phyloP scores from a whole-genome alignment of 345 rosid species.

The Syzygium jambos region DNA sequence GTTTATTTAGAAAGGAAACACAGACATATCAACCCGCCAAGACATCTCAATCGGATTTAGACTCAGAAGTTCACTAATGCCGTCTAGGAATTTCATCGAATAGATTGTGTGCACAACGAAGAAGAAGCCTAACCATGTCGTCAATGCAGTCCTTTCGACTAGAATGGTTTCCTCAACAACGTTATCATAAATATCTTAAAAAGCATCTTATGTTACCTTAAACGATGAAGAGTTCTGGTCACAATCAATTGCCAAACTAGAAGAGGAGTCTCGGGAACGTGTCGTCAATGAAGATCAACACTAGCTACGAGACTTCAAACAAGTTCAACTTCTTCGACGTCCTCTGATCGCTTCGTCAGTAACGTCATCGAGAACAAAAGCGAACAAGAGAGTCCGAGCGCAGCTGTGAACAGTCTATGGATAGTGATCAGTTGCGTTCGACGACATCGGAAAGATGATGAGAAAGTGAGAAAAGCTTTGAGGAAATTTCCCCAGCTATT shows the following conservation, averaged over 20 bases:
- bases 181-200: not conserved
- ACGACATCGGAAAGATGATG: too few species aligned
- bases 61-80: not conserved
- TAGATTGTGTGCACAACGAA: not conserved
- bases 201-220: not conserved
- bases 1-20: not conserved
- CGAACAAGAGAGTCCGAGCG: not conserved
- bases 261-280: not conserved
- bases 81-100: not conserved
- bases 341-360: not conserved
- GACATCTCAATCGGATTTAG: not conserved
- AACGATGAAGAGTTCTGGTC: not conserved
- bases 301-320: not conserved
- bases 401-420: too few species aligned
- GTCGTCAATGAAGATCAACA: not conserved
- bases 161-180: not conserved
- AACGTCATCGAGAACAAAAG: not conserved
- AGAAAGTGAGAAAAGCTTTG: too few species aligned
- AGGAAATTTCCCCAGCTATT: too few species aligned
- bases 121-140: rapidly evolving
- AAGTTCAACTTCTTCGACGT: too few species aligned
- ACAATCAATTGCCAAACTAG: too few species aligned
- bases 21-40: not conserved
- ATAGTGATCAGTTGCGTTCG: too few species aligned
- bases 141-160: not conserved